Evolutionary conservation across 805 yeast genomes (phyloP), one percentile per base, ranked within the genome.

Genomic region (Nakazawaea laoshanensis): DNA sequence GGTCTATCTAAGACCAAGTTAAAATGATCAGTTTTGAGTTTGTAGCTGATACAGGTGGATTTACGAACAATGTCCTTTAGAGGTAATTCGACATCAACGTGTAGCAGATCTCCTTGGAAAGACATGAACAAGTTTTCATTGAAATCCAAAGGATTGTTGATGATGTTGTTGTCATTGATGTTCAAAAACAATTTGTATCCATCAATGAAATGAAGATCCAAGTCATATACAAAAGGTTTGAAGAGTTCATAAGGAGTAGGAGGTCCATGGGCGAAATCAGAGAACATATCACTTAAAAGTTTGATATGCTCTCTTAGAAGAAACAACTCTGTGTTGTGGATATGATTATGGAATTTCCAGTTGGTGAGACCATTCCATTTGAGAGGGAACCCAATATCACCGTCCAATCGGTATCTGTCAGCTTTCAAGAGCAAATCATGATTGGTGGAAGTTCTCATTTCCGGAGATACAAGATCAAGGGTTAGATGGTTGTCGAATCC

Each of bases 111-210:
- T 1, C 96, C 94, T 41, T 72, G 74, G 39, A 89, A 63, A 0
- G 89, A 74, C 4, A 89, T 39, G 45, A 75, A 89, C 21, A 78
- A 71, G 52, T 92, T 92, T 39, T 80, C 92, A 33, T 70, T 72
- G 44, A 81, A 75, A 47, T 87, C 96, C 25, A 87, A 57, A 0
- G 97, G 95, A 45, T 86, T 83, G 52, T 87, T 82, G 42, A 92
- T 77, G 46, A 92, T 83, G 50, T 92, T 92, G 26, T 74, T 72
- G 47, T 86, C 95, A 52, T 92, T 92, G 18, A 86, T 78, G 50
- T 88, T 88, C 37, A 89, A 53, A 48, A 61, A 82, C 6, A 89
- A 52, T 20, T 70, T 66, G 44, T 80, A 79, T 4, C 55, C 58
- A 24, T 71, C 55, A 4, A 46, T 38, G 16, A 85, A 47, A 2